A percentile compares a stretch with the other conserved stretches of the same genome.
Evolutionary conservation across 2,329 filamentous ascomycete genomes (phyloP).

Genomic region (Gnomoniopsis smithogilvyi): DNA sequence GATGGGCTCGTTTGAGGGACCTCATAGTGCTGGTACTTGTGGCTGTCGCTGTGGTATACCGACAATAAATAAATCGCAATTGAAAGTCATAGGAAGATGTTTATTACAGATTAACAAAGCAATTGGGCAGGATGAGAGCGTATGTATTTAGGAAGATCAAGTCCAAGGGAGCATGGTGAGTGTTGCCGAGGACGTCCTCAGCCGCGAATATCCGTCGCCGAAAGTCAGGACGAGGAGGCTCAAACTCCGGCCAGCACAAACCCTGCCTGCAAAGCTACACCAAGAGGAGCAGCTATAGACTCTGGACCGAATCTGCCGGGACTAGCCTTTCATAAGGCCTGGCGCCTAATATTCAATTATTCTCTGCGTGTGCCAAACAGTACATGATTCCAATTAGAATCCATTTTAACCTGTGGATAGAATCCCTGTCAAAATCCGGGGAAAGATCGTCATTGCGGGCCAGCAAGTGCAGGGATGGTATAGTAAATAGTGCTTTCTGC

Average conservation of each 20-base stretch:
- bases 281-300: not conserved
- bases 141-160: not conserved
- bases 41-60: not conserved
- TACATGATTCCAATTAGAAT: not conserved
- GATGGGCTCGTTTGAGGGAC: conserved; percentile 50
- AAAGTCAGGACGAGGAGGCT: conserved; percentile 7
- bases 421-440: conserved; percentile 9
- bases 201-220: conserved; percentile 15
- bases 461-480: not conserved
- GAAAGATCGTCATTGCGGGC: conserved; percentile 13
- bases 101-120: not conserved
- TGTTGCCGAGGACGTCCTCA: not conserved
- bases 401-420: not conserved
- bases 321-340: not conserved
- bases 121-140: not conserved
- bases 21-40: conserved; percentile 39
- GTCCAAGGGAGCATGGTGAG: not conserved
- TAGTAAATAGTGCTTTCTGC: not conserved
- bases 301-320: not conserved
- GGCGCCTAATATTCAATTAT: too few species aligned
- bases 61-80: not conserved
- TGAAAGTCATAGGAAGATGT: not conserved
- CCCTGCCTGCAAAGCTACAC: not conserved
- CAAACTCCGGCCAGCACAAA: not conserved
- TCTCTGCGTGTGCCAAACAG: too few species aligned